These are phyloP conservation scores for Dinochytrium kinnereticum DNA, from an alignment of 371 early-diverging fungal species.

Conservation along the genomic window DNA sequence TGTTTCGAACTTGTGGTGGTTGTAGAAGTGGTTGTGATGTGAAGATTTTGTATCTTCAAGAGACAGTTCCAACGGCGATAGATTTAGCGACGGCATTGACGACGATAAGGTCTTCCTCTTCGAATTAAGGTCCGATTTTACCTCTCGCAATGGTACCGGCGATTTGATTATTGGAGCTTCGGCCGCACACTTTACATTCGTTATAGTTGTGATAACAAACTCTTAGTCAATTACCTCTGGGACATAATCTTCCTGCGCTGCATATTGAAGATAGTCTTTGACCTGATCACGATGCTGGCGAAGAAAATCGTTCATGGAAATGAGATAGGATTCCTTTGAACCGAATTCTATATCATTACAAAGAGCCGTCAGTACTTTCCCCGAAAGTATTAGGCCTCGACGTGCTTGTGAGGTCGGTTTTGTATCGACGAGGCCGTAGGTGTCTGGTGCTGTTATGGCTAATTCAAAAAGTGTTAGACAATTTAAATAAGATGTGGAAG, in stretches of 20 bases:
- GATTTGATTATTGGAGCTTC: no score
- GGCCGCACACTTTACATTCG: no score
- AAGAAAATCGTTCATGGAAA: slow-evolving; percentile 61
- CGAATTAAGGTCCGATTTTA: background rate
- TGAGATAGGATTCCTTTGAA: slow-evolving; percentile 62
- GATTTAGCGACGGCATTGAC: slow-evolving; percentile 18
- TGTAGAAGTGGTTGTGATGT: no score
- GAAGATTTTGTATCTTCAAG: no score
- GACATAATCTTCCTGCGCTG: slow-evolving; percentile 15
- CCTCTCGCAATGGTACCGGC: background rate
- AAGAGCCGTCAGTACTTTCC: slow-evolving; percentile 66
- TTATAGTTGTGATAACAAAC: no score
- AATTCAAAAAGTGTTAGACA: background rate
- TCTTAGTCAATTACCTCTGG: no score
- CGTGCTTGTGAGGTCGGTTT: slow-evolving; percentile 50
- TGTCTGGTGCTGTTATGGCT: slow-evolving; percentile 66
- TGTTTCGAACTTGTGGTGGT: background rate
- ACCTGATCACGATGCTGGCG: slow-evolving; percentile 53
- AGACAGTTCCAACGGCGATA: background rate
- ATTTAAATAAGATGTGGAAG: background rate
- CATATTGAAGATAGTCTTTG: slow-evolving; percentile 49
- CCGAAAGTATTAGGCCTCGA: slow-evolving; percentile 66
- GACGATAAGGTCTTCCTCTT: background rate
- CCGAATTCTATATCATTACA: slow-evolving; percentile 74
- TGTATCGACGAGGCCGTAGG: slow-evolving; percentile 48